Conservation (phyloP, 2,329 filamentous ascomycete species). For the Coleophoma eucalyptorum region DNA sequence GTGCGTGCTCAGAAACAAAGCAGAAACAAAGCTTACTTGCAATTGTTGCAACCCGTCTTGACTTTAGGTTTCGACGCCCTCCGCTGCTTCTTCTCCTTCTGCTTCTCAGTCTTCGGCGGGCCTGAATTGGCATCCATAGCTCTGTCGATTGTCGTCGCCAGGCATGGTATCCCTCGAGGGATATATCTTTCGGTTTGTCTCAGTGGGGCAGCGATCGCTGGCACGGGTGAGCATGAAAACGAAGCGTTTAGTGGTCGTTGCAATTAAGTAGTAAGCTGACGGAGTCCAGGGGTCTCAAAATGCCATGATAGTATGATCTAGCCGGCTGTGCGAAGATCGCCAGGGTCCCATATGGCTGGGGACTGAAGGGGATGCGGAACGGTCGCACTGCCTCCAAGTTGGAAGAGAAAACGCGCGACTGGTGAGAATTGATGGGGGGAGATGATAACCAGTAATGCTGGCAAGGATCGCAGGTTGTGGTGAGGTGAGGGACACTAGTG, state of each 20-base stretch:
- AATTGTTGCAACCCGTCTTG: constrained; percentile 63
- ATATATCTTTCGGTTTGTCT: background rate
- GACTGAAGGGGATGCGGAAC: too few relatives aligned
- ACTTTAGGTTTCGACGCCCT: constrained; percentile 44
- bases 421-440: too few relatives aligned
- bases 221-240: too few relatives aligned
- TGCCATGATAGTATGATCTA: background rate
- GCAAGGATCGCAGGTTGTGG: too few relatives aligned
- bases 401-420: too few relatives aligned
- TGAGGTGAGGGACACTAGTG: too few relatives aligned
- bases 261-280: background rate
- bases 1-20: constrained; percentile 6
- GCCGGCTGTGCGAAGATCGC: too few relatives aligned
- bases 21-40: constrained; percentile 51
- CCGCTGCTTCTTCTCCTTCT: constrained; percentile 4
- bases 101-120: background rate
- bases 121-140: background rate
- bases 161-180: background rate
- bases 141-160: background rate
- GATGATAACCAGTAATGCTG: too few relatives aligned
- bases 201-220: too few relatives aligned
- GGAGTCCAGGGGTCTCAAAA: background rate
- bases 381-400: background rate
- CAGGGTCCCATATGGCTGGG: too few relatives aligned
- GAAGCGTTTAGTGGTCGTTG: background rate